A percentile compares a stretch with the other conserved stretches of the same genome.
These are phyloP conservation scores for Fomitopsis pinicola DNA, from an alignment of 1,284 basidiomycete genomes.

Conservation along the genomic window DNA sequence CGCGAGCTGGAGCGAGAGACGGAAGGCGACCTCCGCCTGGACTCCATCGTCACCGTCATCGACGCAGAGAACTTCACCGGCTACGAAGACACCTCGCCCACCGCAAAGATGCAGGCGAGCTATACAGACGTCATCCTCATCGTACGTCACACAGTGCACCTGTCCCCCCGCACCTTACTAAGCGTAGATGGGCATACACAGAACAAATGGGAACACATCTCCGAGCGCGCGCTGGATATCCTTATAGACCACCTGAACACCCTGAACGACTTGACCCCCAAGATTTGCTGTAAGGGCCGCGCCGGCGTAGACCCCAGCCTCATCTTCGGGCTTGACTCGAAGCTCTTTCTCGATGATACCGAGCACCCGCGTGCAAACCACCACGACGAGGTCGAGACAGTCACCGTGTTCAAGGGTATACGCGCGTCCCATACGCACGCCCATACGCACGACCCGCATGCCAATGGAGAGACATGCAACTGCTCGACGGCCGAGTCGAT, in stretches of 20 bases:
- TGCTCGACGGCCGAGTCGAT: background rate
- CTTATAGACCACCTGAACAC: conserved; percentile 86
- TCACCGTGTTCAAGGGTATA: conserved; percentile 51
- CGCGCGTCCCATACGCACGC: conserved; percentile 17
- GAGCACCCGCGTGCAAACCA: conserved; percentile 35
- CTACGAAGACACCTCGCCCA: conserved; percentile 86
- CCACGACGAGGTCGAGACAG: conserved; percentile 81
- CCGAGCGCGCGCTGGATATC: conserved; percentile 72
- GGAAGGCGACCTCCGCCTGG: conserved; percentile 70
- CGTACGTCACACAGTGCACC: conserved; percentile 39
- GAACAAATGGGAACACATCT: conserved; percentile 86
- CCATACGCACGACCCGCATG: conserved; percentile 22
- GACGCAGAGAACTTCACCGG: conserved; percentile 88
- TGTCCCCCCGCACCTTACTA: background rate
- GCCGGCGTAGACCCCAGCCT: conserved; percentile 68
- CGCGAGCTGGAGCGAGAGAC: conserved; percentile 81
- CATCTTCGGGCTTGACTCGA: conserved; percentile 82
- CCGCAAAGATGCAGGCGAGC: conserved; percentile 89
- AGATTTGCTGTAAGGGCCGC: conserved; percentile 65
- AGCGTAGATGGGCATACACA: conserved; percentile 22
- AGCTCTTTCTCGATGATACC: conserved; percentile 46
- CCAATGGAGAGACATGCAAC: conserved; percentile 15
- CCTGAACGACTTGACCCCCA: conserved; percentile 84
- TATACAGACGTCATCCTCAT: conserved; percentile 88
- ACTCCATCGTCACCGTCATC: conserved; percentile 85